Conservation (phyloP, 352 stramenopile genomes). For the Phytophthora kernoviae region DNA sequence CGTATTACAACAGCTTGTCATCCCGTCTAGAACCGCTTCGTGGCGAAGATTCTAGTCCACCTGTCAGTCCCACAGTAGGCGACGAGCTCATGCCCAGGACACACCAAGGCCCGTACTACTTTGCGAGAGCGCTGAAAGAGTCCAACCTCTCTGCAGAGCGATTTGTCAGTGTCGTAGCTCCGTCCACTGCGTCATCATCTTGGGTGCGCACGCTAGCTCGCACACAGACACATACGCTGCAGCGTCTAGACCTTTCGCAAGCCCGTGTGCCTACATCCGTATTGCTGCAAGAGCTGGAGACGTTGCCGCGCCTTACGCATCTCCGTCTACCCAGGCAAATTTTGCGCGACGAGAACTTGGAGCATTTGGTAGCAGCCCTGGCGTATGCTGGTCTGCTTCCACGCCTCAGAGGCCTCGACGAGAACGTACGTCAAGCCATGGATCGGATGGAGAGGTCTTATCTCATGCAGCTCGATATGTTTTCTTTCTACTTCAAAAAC, state of each 20-base stretch:
- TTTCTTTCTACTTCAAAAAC: constrained; percentile 55
- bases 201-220: constrained; percentile 61
- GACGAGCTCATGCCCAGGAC: constrained; percentile 50
- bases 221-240: constrained; percentile 60
- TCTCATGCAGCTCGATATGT: constrained; percentile 70
- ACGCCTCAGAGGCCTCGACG: constrained; percentile 57
- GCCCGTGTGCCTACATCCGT: constrained; percentile 65
- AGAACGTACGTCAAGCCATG: constrained; percentile 61
- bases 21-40: constrained; percentile 20
- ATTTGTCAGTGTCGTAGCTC: constrained; percentile 71
- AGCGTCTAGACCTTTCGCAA: constrained; percentile 66
- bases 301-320: constrained; percentile 62
- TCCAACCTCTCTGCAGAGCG: constrained; percentile 47
- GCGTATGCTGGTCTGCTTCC: constrained; percentile 56
- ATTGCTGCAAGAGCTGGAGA: constrained; percentile 57
- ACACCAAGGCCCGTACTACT: constrained; percentile 48
- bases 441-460: constrained; percentile 77
- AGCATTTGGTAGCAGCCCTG: constrained; percentile 76
- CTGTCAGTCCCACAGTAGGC: constrained; percentile 13
- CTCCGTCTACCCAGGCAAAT: constrained; percentile 67
- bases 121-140: constrained; percentile 54
- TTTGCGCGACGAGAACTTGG: constrained; percentile 71
- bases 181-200: constrained; percentile 53
- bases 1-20: constrained; percentile 40
- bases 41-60: constrained; percentile 14